Evolutionary conservation across 1,139 yeast species (phyloP).

Genomic region (Hemisphaericaspora xylofermentans): DNA sequence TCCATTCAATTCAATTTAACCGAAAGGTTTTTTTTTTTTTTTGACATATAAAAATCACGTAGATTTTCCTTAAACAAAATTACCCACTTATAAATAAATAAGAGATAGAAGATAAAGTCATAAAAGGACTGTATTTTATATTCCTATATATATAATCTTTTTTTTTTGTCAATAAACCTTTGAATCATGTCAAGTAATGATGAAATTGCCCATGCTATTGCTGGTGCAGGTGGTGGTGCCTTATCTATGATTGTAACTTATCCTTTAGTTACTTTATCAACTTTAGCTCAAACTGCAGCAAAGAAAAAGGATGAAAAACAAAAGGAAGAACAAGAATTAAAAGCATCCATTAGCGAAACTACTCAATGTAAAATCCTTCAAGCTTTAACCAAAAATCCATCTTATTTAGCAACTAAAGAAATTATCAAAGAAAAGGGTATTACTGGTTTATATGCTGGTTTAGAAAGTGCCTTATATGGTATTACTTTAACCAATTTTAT

Average conservation of each 20-base stretch:
- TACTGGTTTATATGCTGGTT: conserved; percentile 74
- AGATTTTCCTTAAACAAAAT: not conserved
- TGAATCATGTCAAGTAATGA: conserved; percentile 36
- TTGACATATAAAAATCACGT: not conserved
- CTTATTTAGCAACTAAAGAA: conserved; percentile 40
- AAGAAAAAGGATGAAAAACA: conserved; percentile 37
- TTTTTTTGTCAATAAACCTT: not conserved
- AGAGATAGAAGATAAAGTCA: not conserved
- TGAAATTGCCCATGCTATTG: conserved; percentile 78
- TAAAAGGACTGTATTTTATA: not conserved
- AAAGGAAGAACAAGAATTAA: conserved; percentile 14
- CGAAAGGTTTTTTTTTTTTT: not conserved
- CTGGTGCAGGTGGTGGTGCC: conserved; percentile 94
- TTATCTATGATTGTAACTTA: conserved; percentile 81
- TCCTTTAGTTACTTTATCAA: conserved; percentile 80
- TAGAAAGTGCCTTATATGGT: conserved; percentile 86
- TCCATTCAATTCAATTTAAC: too few species aligned
- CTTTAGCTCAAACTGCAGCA: conserved; percentile 73
- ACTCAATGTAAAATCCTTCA: conserved; percentile 21
- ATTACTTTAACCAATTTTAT: conserved; percentile 83
- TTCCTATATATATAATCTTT: not conserved
- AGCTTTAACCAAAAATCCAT: conserved; percentile 22
- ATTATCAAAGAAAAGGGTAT: conserved; percentile 65
- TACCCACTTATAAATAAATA: not conserved
- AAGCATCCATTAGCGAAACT: conserved; percentile 10